A percentile compares a stretch with the other conserved stretches of the same genome.
These are phyloP conservation scores for Plectranthus barbatus DNA, from an alignment of 257 asterid genomes.

Conservation along the genomic window DNA sequence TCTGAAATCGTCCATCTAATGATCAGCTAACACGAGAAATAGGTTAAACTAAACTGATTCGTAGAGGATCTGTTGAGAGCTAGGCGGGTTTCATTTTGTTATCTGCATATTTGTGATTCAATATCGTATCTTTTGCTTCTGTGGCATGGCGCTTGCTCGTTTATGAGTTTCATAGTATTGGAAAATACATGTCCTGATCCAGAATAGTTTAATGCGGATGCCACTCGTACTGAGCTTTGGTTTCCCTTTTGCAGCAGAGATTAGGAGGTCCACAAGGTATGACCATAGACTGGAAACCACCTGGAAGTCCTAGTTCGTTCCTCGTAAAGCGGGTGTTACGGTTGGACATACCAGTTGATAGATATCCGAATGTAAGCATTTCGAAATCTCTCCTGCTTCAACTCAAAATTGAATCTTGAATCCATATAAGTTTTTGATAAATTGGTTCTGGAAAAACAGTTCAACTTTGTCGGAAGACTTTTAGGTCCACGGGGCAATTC, in stretches of 20 bases:
- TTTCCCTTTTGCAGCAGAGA: conserved; percentile 31
- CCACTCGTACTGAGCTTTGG: neutral
- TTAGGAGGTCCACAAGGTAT: conserved; percentile 52
- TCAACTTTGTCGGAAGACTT: conserved; percentile 85
- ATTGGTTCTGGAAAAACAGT: conserved; percentile 31
- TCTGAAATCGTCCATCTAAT: neutral
- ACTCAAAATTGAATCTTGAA: neutral
- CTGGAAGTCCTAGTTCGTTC: conserved; percentile 63
- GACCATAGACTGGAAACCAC: conserved; percentile 66
- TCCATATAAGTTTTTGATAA: neutral
- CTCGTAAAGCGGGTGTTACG: conserved; percentile 54
- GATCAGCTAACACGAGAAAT: neutral
- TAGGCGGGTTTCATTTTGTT: neutral
- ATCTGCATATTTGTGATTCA: neutral
- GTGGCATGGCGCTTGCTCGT: neutral
- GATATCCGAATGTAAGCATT: conserved; percentile 67
- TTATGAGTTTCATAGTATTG: too few species aligned
- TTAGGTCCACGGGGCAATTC: conserved; percentile 94
- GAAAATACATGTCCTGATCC: too few species aligned
- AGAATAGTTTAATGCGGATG: neutral
- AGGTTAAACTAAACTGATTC: neutral
- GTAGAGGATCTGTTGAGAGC: neutral
- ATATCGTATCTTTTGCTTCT: neutral
- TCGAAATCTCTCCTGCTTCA: neutral
- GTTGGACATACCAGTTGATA: conserved; percentile 79